Conservation (phyloP, 176 grass and related monocot genomes). For the Microstegium vimineum region DNA sequence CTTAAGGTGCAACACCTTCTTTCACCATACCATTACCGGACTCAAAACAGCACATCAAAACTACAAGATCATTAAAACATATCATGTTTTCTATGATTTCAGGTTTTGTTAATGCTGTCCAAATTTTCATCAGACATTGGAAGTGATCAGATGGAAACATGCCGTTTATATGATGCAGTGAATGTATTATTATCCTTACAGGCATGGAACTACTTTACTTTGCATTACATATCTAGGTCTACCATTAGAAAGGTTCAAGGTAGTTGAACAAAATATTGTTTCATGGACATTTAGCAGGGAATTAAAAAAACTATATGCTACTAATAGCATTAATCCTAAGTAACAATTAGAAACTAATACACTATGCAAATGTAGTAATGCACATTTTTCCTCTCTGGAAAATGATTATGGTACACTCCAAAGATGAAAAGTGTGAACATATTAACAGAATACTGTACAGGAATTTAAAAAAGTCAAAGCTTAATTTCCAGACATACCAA, state of each 20-base stretch:
- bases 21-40: conserved; percentile 13
- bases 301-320: neutral
- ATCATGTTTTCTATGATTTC: conserved; percentile 15
- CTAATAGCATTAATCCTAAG: neutral
- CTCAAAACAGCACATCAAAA: conserved; percentile 12
- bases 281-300: neutral
- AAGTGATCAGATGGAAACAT: conserved; percentile 37
- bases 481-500: neutral
- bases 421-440: conserved; percentile 6
- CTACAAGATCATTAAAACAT: neutral
- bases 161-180: conserved; percentile 33
- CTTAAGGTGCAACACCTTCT: conserved; percentile 48
- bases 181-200: conserved; percentile 58
- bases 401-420: neutral
- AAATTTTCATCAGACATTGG: conserved; percentile 38
- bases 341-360: neutral
- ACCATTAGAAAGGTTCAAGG: neutral
- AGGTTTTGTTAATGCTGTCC: conserved; percentile 56
- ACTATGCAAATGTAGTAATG: neutral
- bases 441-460: neutral
- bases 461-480: neutral
- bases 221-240: neutral
- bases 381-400: neutral
- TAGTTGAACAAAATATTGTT: neutral
- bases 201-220: conserved; percentile 32